These are phyloP conservation scores for Chrysophaeum taylorii DNA, from an alignment of 352 stramenopile species.

Conservation along the genomic window DNA sequence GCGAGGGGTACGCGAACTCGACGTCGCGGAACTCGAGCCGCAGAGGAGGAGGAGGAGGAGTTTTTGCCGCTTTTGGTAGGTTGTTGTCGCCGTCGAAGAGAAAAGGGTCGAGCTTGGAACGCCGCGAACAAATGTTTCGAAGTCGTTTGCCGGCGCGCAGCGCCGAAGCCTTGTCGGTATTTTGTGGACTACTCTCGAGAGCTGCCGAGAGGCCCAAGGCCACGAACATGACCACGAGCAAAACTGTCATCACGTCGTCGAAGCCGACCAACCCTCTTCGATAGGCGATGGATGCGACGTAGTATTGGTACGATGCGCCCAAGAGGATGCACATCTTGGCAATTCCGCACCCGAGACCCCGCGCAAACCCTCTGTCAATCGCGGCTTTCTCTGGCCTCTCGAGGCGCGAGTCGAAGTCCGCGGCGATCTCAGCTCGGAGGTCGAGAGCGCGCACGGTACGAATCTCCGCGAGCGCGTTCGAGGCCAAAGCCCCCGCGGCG, in stretches of 20 bases:
- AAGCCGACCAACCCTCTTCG: slow-evolving; percentile 47
- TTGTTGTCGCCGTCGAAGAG: too few relatives aligned
- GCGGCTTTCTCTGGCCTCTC: not conserved
- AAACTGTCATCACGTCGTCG: slow-evolving; percentile 53
- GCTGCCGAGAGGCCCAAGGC: slow-evolving; percentile 24
- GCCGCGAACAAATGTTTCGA: too few relatives aligned
- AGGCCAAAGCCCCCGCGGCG: not conserved
- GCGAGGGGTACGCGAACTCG: slow-evolving; percentile 72
- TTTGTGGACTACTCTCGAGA: too few relatives aligned
- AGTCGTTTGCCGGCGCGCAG: too few relatives aligned
- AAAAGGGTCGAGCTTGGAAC: too few relatives aligned
- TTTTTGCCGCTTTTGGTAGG: too few relatives aligned
- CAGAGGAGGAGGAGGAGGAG: too few relatives aligned
- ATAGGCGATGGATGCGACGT: slow-evolving; percentile 47
- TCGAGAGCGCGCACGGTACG: slow-evolving; percentile 25
- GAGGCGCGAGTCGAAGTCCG: slow-evolving; percentile 21
- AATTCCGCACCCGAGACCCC: slow-evolving; percentile 47
- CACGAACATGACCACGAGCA: slow-evolving; percentile 57
- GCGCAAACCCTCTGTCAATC: slow-evolving; percentile 35
- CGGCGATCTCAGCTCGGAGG: slow-evolving; percentile 10
- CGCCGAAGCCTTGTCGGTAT: too few relatives aligned
- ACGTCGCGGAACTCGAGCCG: slow-evolving; percentile 72
- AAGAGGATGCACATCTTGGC: slow-evolving; percentile 50
- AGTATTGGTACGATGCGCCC: slow-evolving; percentile 51
- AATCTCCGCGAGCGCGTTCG: slow-evolving; percentile 23